Base-by-base conservation (phyloP, 257 asterid species). In the Solanum virginianum region DNA sequence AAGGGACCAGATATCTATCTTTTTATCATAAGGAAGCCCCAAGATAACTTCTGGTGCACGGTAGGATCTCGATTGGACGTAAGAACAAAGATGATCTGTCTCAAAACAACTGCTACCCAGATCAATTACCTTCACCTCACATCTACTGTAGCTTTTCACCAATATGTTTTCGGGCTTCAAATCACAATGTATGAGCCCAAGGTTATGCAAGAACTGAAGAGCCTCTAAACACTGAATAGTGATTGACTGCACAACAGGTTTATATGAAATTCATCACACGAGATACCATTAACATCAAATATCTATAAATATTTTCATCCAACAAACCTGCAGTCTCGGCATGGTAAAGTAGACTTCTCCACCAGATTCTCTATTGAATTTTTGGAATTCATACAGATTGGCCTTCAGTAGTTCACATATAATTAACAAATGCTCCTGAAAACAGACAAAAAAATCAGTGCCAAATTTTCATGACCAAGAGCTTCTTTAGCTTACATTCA, bases 301-400 rank as follows among this genome's bases (percentile, higher is more conserved):
- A 54, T 53, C 80, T 16, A 54, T 11, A 62, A 55, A 29, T 47
- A 54, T 9, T 45, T 75, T 15, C 41, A 60, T 16, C 26, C 59
- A 63, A 74, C 89, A 70, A 80, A 93, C 97, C 94, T 93, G 97
- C 29, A 93, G 89, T 83, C 97, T 92, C 24, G 97, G 95, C 97
- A 93, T 93, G 11, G 97, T 93, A 85, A 93, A 93, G 92, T 93
- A 93, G 83, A 93, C 97, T 86, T 93, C 97, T 85, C 97, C 97
- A 10, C 97, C 97, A 80, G 97, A 91, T 91, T 93, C 97, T 90
- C 95, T 85, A 85, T 93, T 93, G 81, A 91, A 93, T 89, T 92
- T 93, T 41, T 93, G 97, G 89, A 93, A 93, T 84, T 93, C 97
- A 54, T 93, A 93, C 85, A 93, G 85, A 84, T 93, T 93, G 81